These are phyloP conservation scores for Jaminaea rosea DNA, from an alignment of 1,284 basidiomycete species.

Conservation along the genomic window DNA sequence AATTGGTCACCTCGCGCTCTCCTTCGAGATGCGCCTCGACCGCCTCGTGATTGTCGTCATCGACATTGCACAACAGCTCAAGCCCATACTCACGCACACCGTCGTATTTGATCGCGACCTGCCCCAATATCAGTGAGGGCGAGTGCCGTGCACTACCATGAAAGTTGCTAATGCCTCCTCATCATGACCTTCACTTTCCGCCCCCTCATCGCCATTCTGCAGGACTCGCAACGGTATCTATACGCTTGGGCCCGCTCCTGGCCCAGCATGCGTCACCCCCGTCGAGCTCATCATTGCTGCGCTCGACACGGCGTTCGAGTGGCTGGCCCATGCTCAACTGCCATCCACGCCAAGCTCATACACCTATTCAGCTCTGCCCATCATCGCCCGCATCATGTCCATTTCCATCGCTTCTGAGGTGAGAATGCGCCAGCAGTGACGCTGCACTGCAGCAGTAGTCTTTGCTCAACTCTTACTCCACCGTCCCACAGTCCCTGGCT, in stretches of 20 bases:
- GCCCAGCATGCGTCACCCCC: too few relatives aligned
- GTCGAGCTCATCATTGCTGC: too few relatives aligned
- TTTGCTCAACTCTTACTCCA: not conserved
- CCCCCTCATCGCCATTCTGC: too few relatives aligned
- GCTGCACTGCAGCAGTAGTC: not conserved
- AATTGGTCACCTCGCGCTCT: conserved; percentile 14
- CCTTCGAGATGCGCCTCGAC: not conserved
- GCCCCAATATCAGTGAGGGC: too few relatives aligned
- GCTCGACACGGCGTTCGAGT: not conserved
- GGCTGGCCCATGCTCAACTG: not conserved
- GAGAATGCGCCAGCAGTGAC: too few relatives aligned
- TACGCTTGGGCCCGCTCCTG: too few relatives aligned
- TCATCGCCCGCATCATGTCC: not conserved
- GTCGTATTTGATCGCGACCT: too few relatives aligned
- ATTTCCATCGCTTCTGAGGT: not conserved
- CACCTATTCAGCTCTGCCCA: not conserved
- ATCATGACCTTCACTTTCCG: not conserved
- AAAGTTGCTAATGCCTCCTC: not conserved
- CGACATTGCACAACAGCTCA: not conserved
- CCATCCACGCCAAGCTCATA: not conserved
- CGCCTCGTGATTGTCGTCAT: not conserved
- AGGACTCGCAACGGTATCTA: too few relatives aligned
- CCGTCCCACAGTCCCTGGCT: not conserved
- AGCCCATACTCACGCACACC: too few relatives aligned
- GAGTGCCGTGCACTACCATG: too few relatives aligned